These are phyloP conservation scores for Zea mays DNA, from an alignment of 176 grass and related monocot species.

Conservation along the genomic window DNA sequence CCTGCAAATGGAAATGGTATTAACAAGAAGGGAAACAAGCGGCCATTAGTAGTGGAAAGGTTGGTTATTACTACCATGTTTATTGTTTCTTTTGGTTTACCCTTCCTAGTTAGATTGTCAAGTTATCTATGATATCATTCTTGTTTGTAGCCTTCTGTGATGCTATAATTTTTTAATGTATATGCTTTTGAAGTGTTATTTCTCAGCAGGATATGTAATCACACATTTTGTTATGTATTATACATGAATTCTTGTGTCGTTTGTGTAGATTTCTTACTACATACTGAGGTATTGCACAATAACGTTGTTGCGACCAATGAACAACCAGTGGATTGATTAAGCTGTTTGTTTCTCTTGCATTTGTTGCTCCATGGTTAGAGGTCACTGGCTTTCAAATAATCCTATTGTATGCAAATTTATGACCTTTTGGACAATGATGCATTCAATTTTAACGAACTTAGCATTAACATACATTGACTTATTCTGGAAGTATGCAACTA, in stretches of 20 bases:
- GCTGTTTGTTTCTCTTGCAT: background rate
- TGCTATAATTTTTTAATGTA: background rate
- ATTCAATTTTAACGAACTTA: background rate
- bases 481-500: background rate
- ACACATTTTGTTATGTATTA: background rate
- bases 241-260: background rate
- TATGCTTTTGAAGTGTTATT: conserved; percentile 1
- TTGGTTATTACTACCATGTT: conserved; percentile 35
- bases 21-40: conserved; percentile 78
- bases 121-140: background rate
- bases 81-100: background rate
- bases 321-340: background rate
- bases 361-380: background rate
- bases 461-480: background rate
- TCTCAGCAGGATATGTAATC: background rate
- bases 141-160: background rate
- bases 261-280: background rate
- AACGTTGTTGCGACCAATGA: background rate
- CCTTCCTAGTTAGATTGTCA: background rate
- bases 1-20: conserved; percentile 59
- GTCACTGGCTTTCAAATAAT: background rate
- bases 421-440: background rate
- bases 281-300: background rate
- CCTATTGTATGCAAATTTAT: background rate
- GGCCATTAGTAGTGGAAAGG: conserved; percentile 87